These are phyloP conservation scores for Didymella glomerata DNA, from an alignment of 2,329 filamentous ascomycete species.

Conservation along the genomic window DNA sequence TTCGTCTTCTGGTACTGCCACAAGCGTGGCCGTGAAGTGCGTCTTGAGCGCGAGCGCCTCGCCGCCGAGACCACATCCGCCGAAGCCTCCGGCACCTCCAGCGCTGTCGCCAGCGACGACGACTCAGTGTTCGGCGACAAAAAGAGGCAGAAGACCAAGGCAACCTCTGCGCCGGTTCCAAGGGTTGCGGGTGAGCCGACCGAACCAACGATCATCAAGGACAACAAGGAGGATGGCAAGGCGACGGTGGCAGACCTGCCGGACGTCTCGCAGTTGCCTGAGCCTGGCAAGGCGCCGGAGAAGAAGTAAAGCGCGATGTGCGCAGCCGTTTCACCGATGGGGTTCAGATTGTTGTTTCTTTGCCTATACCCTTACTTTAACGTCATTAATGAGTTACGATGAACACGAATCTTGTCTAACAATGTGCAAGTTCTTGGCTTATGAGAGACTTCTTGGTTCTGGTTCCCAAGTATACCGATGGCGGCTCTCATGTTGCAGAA, in stretches of 20 bases:
- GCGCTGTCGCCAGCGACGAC: slow-evolving; percentile 36
- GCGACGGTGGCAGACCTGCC: slow-evolving; percentile 45
- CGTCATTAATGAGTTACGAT: slow-evolving; percentile 6
- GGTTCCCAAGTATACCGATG: too few relatives aligned
- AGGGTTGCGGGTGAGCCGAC: slow-evolving; percentile 21
- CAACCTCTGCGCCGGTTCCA: slow-evolving; percentile 1
- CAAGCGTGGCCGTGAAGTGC: slow-evolving; percentile 87
- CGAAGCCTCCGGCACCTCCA: slow-evolving; percentile 41
- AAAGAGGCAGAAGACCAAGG: slow-evolving; percentile 25
- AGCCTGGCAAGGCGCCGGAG: slow-evolving; percentile 34
- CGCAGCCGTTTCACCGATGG: not conserved
- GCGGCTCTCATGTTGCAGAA: too few relatives aligned
- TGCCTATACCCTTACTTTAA: slow-evolving; percentile 22
- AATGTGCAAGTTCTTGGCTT: too few relatives aligned
- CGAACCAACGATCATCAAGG: slow-evolving; percentile 44
- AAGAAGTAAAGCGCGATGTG: slow-evolving; percentile 18
- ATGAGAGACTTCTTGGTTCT: too few relatives aligned
- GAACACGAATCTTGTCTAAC: not conserved
- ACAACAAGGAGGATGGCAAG: slow-evolving; percentile 34
- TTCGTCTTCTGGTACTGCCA: slow-evolving; percentile 99
- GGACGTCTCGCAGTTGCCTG: slow-evolving; percentile 48
- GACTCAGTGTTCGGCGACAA: slow-evolving; percentile 43
- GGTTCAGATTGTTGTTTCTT: slow-evolving; percentile 32
- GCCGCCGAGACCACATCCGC: slow-evolving; percentile 44
- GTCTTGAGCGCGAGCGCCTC: slow-evolving; percentile 71